Evolutionary conservation across 2,329 filamentous ascomycete genomes (phyloP).

Genomic region (Metarhizium album): DNA sequence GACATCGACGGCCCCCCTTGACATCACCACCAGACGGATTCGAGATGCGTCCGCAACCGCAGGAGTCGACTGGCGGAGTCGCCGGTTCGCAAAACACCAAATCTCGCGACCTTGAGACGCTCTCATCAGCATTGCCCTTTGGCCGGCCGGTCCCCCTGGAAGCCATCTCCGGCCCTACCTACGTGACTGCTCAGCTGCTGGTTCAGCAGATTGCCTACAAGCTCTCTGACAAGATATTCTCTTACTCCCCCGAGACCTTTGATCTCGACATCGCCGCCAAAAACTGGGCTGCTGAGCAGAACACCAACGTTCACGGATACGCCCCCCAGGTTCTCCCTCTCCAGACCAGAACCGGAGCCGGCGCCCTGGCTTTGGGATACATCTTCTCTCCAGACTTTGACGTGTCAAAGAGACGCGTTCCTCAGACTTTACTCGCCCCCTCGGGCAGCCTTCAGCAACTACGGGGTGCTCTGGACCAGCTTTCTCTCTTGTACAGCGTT

Average conservation of each 20-base stretch:
- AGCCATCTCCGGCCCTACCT: constrained; percentile 74
- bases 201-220: constrained; percentile 94
- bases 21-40: background rate
- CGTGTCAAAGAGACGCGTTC: constrained; percentile 77
- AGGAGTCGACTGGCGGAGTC: constrained; percentile 26
- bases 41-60: constrained; percentile 25
- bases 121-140: constrained; percentile 45
- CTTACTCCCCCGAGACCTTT: constrained; percentile 89
- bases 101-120: constrained; percentile 23
- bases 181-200: constrained; percentile 84
- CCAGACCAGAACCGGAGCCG: constrained; percentile 81
- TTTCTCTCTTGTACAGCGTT: constrained; percentile 81
- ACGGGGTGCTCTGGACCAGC: constrained; percentile 77
- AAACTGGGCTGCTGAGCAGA: constrained; percentile 59
- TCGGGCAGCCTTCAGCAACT: constrained; percentile 73
- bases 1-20: background rate
- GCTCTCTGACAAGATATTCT: constrained; percentile 93
- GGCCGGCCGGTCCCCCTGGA: constrained; percentile 43
- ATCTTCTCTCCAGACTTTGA: constrained; percentile 98
- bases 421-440: constrained; percentile 81
- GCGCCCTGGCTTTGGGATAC: constrained; percentile 86
- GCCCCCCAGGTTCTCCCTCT: constrained; percentile 67
- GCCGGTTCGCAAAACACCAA: constrained; percentile 13
- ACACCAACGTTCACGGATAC: constrained; percentile 75
- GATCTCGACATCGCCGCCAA: constrained; percentile 77